phyloP scores from a whole-genome alignment of 2,329 filamentous ascomycete genomes.

The Mollisia scopiformis region DNA sequence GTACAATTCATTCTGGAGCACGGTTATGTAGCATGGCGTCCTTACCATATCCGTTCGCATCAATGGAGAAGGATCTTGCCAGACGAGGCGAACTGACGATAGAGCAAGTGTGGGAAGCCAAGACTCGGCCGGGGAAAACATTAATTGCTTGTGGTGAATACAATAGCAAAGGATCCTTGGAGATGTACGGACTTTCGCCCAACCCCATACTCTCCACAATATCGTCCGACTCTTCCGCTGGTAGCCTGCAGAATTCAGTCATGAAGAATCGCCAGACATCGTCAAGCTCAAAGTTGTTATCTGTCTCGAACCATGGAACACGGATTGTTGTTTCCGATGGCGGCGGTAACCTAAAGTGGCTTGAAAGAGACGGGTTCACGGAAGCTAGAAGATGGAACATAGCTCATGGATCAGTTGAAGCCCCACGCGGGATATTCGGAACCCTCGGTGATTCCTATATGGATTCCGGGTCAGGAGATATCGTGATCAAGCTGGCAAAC shows the following conservation, averaged over 20 bases:
- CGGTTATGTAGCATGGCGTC: conserved; percentile 74
- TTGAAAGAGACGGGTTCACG: conserved; percentile 79
- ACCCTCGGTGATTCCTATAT: conserved; percentile 43
- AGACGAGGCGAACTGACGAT: conserved; percentile 57
- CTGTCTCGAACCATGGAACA: conserved; percentile 79
- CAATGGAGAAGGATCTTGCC: conserved; percentile 61
- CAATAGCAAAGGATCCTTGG: conserved; percentile 86
- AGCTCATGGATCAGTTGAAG: conserved; percentile 54
- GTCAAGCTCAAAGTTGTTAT: conserved; percentile 78
- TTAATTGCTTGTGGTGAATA: conserved; percentile 87
- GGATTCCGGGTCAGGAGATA: conserved; percentile 62
- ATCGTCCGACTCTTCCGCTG: conserved; percentile 36
- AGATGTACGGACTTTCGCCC: conserved; percentile 73
- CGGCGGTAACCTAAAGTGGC: conserved; percentile 84
- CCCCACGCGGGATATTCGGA: conserved; percentile 38
- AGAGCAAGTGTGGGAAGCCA: conserved; percentile 56
- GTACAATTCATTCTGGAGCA: conserved; percentile 83
- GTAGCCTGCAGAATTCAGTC: conserved; percentile 48
- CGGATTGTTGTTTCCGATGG: conserved; percentile 83
- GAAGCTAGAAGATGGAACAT: conserved; percentile 59
- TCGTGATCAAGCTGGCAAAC: conserved; percentile 76
- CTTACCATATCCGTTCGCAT: conserved; percentile 69
- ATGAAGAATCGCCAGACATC: conserved; percentile 85
- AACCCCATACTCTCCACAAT: conserved; percentile 27
- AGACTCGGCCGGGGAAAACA: conserved; percentile 60